Evolutionary conservation across 176 grass and related monocot genomes (phyloP), one percentile per base, ranked within the genome.

Genomic region (Hyparrhenia diplandra): DNA sequence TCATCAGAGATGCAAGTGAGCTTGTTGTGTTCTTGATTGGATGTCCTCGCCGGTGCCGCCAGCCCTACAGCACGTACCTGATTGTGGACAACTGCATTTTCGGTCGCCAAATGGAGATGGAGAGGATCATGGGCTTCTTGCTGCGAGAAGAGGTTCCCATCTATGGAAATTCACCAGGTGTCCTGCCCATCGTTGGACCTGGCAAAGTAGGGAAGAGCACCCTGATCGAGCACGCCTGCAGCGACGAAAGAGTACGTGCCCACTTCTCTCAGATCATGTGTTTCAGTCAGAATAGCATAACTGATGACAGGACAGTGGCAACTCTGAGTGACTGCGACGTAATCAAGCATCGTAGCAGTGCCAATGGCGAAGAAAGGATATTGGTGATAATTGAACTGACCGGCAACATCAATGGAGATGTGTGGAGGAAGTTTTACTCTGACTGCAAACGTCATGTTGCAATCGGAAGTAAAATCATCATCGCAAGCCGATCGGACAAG

Each of bases 401-500:
- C 1, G 6, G 8, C 0, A 6, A 36, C 7, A 64, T 76, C 0
- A 59, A 76, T 55, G 52, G 23, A 17, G 12, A 0, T 8, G 13
- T 11, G 1, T 80, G 74, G 84, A 54, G 2, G 13, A 34, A 23
- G 1, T 13, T 86, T 1, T 30, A 34, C n/a, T 28, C 51, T 1
- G 36, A 63, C 18, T 80, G 64, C 20, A 29, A 13, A 29, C 59
- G 20, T 32, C 70, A 52, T 30, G 8, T 23, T 29, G 46, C 13
- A 24, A 25, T 18, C n/a, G 57, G 75, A 39, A 86, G 84, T 36
- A 81, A 73, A 20, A 43, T 86, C 0, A 75, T 86, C 25, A 2
- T 86, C 0, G 46, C 46, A 5, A 62, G 31, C 4, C 5, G 13
- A 4, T 51, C 69, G 9, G 51, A 81, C 17, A 4, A 34, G 2